phyloP scores from a whole-genome alignment of 768 basidiomycete genomes.

The Lactarius hatsudake region DNA sequence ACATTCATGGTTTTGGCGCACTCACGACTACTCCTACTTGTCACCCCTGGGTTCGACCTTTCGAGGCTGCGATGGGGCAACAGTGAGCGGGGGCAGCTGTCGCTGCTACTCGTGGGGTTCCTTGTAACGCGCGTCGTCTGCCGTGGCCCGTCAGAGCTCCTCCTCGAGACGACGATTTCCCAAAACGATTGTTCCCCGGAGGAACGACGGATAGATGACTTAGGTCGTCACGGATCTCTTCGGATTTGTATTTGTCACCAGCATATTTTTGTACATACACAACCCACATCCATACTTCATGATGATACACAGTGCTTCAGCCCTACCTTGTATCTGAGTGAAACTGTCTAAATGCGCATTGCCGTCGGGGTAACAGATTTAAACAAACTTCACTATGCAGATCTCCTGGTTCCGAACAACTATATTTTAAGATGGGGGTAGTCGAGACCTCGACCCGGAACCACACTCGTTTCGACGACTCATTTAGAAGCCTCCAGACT shows the following conservation, averaged over 20 bases:
- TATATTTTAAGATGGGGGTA: not conserved
- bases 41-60: not conserved
- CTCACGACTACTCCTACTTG: conserved; percentile 10
- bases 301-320: not conserved
- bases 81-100: conserved; percentile 8
- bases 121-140: not conserved
- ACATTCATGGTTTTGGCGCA: conserved; percentile 4
- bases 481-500: not conserved
- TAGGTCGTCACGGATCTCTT: conserved; percentile 13
- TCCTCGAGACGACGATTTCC: not conserved
- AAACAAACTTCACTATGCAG: not conserved
- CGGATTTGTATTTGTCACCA: not conserved
- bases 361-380: not conserved
- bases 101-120: conserved; percentile 9
- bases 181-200: conserved; percentile 15
- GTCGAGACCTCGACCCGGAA: not conserved
- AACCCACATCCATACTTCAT: not conserved
- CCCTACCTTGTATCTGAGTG: not conserved
- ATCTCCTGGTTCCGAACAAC: not conserved
- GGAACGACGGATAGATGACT: conserved; percentile 8
- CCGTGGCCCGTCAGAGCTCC: not conserved
- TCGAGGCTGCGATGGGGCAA: conserved; percentile 5
- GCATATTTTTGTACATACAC: conserved; percentile 11
- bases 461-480: not conserved
- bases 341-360: not conserved